Base-by-base conservation (phyloP, 2,329 filamentous ascomycete species). In the Ampelomyces quisqualis region DNA sequence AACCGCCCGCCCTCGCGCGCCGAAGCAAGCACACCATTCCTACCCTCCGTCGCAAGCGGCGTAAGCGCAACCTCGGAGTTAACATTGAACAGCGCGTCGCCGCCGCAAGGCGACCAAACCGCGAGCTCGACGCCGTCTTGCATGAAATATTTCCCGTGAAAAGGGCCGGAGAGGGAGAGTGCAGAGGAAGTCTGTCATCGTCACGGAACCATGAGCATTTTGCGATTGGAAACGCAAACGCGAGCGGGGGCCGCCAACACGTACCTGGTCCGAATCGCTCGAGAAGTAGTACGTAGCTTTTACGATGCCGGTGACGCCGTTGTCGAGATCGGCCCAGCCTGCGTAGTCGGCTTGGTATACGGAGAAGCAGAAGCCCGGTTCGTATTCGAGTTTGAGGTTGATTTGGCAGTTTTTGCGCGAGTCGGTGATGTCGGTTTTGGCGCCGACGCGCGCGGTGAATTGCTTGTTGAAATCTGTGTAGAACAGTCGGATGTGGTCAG, bases 61-160 rank as follows among this genome's bases (percentile, higher is more conserved):
- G 57, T 62, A 3, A 68, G 50, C 7, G 54, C 45, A 11, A 66
- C 57, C 31, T 64, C 58, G 13, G 56, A 40, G 37, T 64, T 61
- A 8, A 68, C 50, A 21, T 68, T 68, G 22, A 68, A 49, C 32
- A 57, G 33, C 5, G 56, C 51, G 9, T 52, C 40, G 38, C 53
- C 28, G 8, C 57, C 56, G 43, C 64, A 68, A 2, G 58, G 57
- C 7, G 57, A 62, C 64, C 64, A 68, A 13, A 59, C 45, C 5
- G 49, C 40, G 4, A 60, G 19, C 3, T 49, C 36, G 5, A 65
- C 47, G 7, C 66, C 55, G 50, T 77, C 75, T 33, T 68, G 68
- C 60, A 73, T 71, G 47, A 58, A 58, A 62, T 76, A 78, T 49
- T 70, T 51, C n/a, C 55, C 65, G 24, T 62, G 60, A 38, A 58